phyloP scores from a whole-genome alignment of 2,329 filamentous ascomycete species.

The Zymoseptoria pseudotritici region DNA sequence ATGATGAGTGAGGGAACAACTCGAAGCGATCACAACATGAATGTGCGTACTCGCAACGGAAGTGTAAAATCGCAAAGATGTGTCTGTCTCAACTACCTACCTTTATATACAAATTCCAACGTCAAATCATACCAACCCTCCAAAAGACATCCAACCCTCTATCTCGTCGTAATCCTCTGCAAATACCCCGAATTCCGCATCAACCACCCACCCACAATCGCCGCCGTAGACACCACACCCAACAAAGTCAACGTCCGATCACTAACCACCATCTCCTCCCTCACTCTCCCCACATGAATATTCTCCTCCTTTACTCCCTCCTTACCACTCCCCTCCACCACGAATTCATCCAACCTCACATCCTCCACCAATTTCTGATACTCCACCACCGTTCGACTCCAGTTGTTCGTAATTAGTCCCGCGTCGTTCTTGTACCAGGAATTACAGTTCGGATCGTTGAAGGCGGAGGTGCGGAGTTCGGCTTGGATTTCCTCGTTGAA shows the following conservation, averaged over 20 bases:
- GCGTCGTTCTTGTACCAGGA: slow-evolving; percentile 52
- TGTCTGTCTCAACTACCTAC: neutral
- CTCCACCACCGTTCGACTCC: slow-evolving; percentile 45
- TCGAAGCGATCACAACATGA: neutral
- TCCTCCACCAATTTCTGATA: slow-evolving; percentile 44
- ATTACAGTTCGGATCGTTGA: slow-evolving; percentile 48
- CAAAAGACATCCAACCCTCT: neutral
- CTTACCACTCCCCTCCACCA: slow-evolving; percentile 28
- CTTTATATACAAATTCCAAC: neutral
- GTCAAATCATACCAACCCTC: neutral
- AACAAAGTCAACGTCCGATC: slow-evolving; percentile 32
- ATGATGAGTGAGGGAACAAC: neutral
- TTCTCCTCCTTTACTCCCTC: slow-evolving; percentile 29
- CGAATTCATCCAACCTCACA: slow-evolving; percentile 42
- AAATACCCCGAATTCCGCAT: slow-evolving; percentile 39
- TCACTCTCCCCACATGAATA: slow-evolving; percentile 36
- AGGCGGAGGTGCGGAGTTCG: slow-evolving; percentile 38
- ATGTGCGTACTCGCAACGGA: too few species aligned
- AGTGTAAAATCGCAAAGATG: too few species aligned
- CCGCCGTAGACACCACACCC: slow-evolving; percentile 31
- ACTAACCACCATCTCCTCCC: slow-evolving; percentile 39
- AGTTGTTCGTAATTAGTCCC: slow-evolving; percentile 52
- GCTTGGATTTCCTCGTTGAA: slow-evolving; percentile 45
- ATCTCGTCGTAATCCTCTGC: slow-evolving; percentile 16
- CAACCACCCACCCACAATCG: slow-evolving; percentile 30